These are phyloP conservation scores for Arthrobotrys entomopaga DNA, from an alignment of 2,329 filamentous ascomycete genomes.

Conservation along the genomic window DNA sequence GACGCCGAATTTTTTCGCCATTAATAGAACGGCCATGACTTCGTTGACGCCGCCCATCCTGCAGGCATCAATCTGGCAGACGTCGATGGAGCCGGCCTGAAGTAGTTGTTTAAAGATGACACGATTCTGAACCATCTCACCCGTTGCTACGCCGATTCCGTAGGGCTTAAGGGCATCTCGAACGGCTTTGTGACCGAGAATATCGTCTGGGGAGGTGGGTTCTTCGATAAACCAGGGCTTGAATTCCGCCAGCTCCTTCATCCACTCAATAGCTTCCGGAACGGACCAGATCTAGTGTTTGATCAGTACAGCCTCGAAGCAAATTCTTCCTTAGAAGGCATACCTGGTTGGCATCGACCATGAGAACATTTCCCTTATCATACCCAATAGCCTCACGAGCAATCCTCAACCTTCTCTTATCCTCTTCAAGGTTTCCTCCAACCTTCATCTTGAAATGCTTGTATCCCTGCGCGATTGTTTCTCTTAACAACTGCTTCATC, in stretches of 20 bases:
- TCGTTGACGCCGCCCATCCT: conserved; percentile 91
- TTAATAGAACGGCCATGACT: conserved; percentile 85
- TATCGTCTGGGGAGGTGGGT: conserved; percentile 88
- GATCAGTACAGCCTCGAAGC: conserved; percentile 1
- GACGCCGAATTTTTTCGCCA: conserved; percentile 77
- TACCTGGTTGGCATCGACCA: conserved; percentile 92
- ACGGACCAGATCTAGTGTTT: conserved; percentile 77
- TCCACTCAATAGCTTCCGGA: conserved; percentile 86
- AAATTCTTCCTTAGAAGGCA: conserved; percentile 37
- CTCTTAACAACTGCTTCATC: conserved; percentile 77
- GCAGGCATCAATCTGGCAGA: conserved; percentile 91
- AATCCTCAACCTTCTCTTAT: conserved; percentile 76
- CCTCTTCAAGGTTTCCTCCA: conserved; percentile 76
- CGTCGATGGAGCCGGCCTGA: conserved; percentile 80
- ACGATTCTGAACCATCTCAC: conserved; percentile 95
- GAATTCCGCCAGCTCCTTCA: conserved; percentile 82
- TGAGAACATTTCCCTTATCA: conserved; percentile 83
- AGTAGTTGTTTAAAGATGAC: conserved; percentile 94
- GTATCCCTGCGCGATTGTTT: conserved; percentile 81
- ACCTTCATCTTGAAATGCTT: conserved; percentile 92
- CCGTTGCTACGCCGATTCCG: conserved; percentile 85
- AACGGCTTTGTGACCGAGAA: conserved; percentile 86
- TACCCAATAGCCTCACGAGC: conserved; percentile 80
- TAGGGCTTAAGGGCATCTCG: conserved; percentile 79
- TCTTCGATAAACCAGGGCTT: conserved; percentile 89